Evolutionary conservation across 2,329 filamentous ascomycete species (phyloP).

Genomic region (Aureobasidium sp.): DNA sequence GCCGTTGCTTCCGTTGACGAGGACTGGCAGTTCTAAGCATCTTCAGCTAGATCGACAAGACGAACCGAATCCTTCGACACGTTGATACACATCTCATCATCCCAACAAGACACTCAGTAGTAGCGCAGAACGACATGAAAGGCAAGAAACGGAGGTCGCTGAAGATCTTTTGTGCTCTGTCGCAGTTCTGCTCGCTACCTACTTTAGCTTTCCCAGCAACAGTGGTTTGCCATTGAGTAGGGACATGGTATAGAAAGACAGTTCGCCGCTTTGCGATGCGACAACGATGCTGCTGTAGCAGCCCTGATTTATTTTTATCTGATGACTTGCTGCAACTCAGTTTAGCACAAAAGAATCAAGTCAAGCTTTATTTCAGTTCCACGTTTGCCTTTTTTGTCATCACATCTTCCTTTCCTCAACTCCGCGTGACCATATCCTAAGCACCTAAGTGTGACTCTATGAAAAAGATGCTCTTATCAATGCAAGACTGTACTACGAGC

Average conservation of each 20-base stretch:
- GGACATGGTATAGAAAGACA: neutral
- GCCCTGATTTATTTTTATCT: neutral
- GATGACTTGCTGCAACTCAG: neutral
- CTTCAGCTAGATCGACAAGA: neutral
- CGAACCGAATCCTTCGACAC: neutral
- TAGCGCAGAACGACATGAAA: neutral
- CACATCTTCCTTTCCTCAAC: neutral
- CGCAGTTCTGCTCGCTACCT: neutral
- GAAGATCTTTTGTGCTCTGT: neutral
- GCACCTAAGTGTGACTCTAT: no score
- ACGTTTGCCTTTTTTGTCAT: neutral
- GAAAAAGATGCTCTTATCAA: no score
- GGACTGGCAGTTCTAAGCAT: constrained; percentile 76
- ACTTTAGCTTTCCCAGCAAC: neutral
- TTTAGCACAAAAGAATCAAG: constrained; percentile 3
- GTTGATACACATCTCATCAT: neutral
- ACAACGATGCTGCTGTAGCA: neutral
- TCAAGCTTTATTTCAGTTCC: neutral
- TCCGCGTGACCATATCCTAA: neutral
- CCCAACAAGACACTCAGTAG: neutral
- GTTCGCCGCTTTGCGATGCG: neutral
- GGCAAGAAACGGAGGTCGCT: neutral
- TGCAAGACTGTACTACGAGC: no score
- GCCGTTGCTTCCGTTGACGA: constrained; percentile 94
- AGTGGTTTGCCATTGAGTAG: neutral